A percentile compares a stretch with the other conserved stretches of the same genome.
These are phyloP conservation scores for Phytophthora colocasiae DNA, from an alignment of 352 stramenopile species.

Conservation along the genomic window DNA sequence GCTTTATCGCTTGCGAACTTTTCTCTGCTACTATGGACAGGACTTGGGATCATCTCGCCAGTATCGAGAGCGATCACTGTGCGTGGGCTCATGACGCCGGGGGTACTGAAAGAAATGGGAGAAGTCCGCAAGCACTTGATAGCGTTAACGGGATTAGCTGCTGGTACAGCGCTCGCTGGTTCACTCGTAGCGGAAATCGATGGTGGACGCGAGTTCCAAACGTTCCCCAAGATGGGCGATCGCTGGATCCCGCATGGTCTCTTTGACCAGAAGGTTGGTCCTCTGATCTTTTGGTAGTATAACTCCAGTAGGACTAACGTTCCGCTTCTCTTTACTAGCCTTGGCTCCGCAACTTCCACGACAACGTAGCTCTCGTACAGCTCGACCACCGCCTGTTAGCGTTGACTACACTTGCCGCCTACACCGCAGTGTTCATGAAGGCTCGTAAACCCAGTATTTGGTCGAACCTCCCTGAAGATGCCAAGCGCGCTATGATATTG, in stretches of 20 bases:
- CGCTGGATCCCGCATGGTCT: slow-evolving; percentile 88
- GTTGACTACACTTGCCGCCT: slow-evolving; percentile 76
- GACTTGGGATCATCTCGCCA: slow-evolving; percentile 61
- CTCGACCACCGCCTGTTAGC: slow-evolving; percentile 96
- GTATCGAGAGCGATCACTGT: slow-evolving; percentile 58
- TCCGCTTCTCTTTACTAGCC: slow-evolving; percentile 4
- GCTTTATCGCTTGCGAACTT: slow-evolving; percentile 71
- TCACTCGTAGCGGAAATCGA: slow-evolving; percentile 95
- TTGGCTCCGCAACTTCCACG: slow-evolving; percentile 92
- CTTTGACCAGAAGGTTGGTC: slow-evolving; percentile 59
- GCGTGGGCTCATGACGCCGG: slow-evolving; percentile 54
- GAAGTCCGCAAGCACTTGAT: slow-evolving; percentile 62
- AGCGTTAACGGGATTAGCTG: slow-evolving; percentile 46
- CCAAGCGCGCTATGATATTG: slow-evolving; percentile 62
- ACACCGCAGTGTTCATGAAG: slow-evolving; percentile 58
- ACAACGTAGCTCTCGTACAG: slow-evolving; percentile 97
- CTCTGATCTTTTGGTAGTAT: too few relatives aligned
- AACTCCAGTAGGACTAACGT: not conserved
- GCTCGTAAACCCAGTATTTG: slow-evolving; percentile 70
- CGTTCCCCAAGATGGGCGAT: slow-evolving; percentile 94
- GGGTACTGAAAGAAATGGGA: slow-evolving; percentile 60
- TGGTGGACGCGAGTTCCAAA: slow-evolving; percentile 97
- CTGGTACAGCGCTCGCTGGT: slow-evolving; percentile 48
- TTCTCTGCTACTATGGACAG: slow-evolving; percentile 69
- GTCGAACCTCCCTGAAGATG: slow-evolving; percentile 67